Conservation (phyloP, 352 stramenopile genomes). For the Lagenidium giganteum region DNA sequence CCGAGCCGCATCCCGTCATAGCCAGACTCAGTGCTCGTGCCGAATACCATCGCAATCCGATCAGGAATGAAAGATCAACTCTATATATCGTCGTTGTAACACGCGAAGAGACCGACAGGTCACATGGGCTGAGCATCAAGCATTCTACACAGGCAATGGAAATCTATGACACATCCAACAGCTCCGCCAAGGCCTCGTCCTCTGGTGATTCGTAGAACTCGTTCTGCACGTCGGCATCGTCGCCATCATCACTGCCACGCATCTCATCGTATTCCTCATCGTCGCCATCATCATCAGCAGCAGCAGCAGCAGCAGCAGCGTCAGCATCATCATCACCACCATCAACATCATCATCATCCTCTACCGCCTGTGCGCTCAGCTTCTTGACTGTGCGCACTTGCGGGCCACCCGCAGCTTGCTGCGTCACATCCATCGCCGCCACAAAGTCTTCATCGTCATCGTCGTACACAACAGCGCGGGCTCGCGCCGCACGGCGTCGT, state of each 20-base stretch:
- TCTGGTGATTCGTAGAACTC: too few species aligned
- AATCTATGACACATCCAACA: too few species aligned
- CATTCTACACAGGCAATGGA: too few species aligned
- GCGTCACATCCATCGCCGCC: constrained; percentile 53
- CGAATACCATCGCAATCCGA: too few species aligned
- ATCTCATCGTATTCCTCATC: constrained; percentile 13
- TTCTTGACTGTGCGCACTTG: constrained; percentile 60
- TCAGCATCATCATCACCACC: constrained; percentile 23
- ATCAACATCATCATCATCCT: constrained; percentile 32
- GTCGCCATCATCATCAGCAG: constrained; percentile 6
- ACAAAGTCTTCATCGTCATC: constrained; percentile 66
- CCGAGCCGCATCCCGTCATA: too few species aligned
- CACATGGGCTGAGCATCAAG: too few species aligned
- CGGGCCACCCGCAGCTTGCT: constrained; percentile 41
- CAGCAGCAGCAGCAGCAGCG: constrained; percentile 16
- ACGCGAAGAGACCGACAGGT: too few species aligned
- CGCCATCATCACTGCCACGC: constrained; percentile 16
- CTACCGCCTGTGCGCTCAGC: constrained; percentile 34
- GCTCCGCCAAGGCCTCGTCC: too few species aligned
- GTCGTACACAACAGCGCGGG: constrained; percentile 68
- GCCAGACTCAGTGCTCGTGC: too few species aligned
- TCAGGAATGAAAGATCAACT: too few species aligned
- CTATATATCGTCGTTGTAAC: too few species aligned
- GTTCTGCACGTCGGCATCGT: constrained; percentile 15
- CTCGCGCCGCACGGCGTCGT: constrained; percentile 43